Evolutionary conservation across 139 green algal genomes (phyloP), one percentile per base, ranked within the genome.

Genomic region (Auxenochlorella pyrenoidosa): DNA sequence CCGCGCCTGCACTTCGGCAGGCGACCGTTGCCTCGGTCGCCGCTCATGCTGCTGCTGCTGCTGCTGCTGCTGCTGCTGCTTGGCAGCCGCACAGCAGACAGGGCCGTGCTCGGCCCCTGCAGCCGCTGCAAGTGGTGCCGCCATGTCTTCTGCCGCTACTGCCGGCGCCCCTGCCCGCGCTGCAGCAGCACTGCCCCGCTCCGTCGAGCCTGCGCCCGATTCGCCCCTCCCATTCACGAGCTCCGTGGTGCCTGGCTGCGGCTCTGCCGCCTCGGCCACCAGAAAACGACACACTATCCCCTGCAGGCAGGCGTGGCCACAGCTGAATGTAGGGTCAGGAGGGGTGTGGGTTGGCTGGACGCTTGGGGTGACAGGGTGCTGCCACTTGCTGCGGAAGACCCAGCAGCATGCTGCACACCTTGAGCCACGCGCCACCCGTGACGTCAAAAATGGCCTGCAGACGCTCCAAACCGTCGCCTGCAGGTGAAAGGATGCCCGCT

Each of bases 281-380:
- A 88, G 38, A 40, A 88, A 88, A 15, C 75, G 75, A 41, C 84
- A 84, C 38, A 88, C 59, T 13, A 88, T 54, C 43, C 82, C 82
- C 82, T 86, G 82, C 66, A 70, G 43, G 32, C 34, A 41, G 34
- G 70, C 40, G n/a, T 21, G 28, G 34, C 15, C 13, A 47, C 34
- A 5, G 32, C 0, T 2, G 66, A 59, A 15, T 30, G 66, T 32
- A 73, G 66, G 63, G 63, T 34, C 5, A 5, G 63, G 8, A 34
- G 63, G 24, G 8, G 32, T 32, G 26, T 34, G n/a, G n/a, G n/a
- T n/a, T n/a, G n/a, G n/a, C n/a, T n/a, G n/a, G n/a, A n/a, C n/a
- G n/a, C n/a, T n/a, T n/a, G n/a, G 63, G 63, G 63, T 36, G 63
- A 8, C 66, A 73, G 32, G 32, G n/a, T n/a, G n/a, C n/a, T 73